phyloP scores from a whole-genome alignment of 1,284 basidiomycete species.

The Rhizoctonia solani region DNA sequence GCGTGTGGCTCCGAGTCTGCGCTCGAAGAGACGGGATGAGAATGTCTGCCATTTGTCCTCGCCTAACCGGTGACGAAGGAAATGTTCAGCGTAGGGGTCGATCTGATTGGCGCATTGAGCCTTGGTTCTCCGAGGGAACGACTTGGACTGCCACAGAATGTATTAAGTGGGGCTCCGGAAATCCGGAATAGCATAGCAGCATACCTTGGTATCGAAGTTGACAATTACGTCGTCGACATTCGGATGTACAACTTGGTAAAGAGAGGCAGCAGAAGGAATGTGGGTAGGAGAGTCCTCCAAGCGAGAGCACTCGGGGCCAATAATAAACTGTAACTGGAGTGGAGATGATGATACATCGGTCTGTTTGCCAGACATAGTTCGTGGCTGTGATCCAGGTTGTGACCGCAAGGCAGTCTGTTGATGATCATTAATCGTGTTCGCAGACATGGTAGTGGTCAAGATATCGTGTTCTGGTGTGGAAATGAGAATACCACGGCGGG shows the following conservation, averaged over 20 bases:
- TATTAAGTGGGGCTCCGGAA: constrained; percentile 12
- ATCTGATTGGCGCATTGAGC: constrained; percentile 36
- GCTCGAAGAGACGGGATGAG: constrained; percentile 54
- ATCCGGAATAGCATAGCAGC: not conserved
- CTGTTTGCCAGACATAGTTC: not conserved
- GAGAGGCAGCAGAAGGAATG: constrained; percentile 34
- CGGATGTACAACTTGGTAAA: constrained; percentile 34
- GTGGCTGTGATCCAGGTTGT: constrained; percentile 31
- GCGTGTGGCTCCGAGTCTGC: constrained; percentile 50
- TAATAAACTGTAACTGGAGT: constrained; percentile 24
- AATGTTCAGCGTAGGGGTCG: constrained; percentile 53
- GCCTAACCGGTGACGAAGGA: constrained; percentile 53
- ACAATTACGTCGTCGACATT: constrained; percentile 35
- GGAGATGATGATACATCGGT: constrained; percentile 15
- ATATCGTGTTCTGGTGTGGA: constrained; percentile 4
- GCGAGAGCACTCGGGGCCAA: constrained; percentile 25
- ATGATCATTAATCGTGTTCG: not conserved
- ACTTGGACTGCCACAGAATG: constrained; percentile 13
- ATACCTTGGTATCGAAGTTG: constrained; percentile 33
- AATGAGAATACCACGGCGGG: constrained; percentile 2
- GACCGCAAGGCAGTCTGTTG: constrained; percentile 4
- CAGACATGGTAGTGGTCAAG: not conserved
- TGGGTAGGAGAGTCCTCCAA: constrained; percentile 2
- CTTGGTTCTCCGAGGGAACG: constrained; percentile 40
- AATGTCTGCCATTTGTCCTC: constrained; percentile 54